Evolutionary conservation across 352 stramenopile genomes (phyloP).

Genomic region (Phytophthora citricola): DNA sequence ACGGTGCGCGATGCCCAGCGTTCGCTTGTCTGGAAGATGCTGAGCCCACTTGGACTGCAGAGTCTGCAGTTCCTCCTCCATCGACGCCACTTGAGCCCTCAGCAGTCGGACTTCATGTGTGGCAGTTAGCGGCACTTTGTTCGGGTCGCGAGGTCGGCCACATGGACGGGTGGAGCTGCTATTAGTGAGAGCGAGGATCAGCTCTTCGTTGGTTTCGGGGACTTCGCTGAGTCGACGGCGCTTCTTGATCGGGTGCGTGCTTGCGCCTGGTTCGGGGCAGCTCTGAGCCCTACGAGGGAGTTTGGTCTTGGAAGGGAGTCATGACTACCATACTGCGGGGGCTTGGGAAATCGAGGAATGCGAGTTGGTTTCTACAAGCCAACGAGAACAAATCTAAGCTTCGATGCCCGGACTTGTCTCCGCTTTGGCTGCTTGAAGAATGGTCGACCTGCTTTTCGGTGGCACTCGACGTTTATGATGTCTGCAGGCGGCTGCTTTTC

Average conservation of each 20-base stretch:
- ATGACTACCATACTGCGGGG: conserved; percentile 3
- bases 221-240: conserved; percentile 21
- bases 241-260: conserved; percentile 9
- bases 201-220: conserved; percentile 20
- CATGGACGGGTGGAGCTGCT: background rate
- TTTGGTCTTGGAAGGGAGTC: conserved; percentile 3
- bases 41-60: conserved; percentile 35
- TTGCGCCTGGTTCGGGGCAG: conserved; percentile 10
- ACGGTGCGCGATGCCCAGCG: conserved; percentile 11
- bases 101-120: conserved; percentile 42
- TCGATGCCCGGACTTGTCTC: conserved; percentile 7
- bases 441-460: conserved; percentile 14
- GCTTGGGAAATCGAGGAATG: conserved; percentile 4
- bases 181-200: conserved; percentile 11
- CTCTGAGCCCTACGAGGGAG: conserved; percentile 13
- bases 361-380: conserved; percentile 5
- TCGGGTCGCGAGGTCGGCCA: conserved; percentile 11
- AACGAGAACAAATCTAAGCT: conserved; percentile 14
- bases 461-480: background rate
- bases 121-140: conserved; percentile 20
- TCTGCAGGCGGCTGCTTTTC: conserved; percentile 15
- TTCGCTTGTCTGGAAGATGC: conserved; percentile 24
- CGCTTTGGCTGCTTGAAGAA: conserved; percentile 22
- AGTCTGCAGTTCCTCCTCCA: conserved; percentile 36
- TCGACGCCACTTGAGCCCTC: conserved; percentile 35